These are phyloP conservation scores for Backusella tuberculispora DNA, from an alignment of 192 early-diverging fungal genomes.

Conservation along the genomic window DNA sequence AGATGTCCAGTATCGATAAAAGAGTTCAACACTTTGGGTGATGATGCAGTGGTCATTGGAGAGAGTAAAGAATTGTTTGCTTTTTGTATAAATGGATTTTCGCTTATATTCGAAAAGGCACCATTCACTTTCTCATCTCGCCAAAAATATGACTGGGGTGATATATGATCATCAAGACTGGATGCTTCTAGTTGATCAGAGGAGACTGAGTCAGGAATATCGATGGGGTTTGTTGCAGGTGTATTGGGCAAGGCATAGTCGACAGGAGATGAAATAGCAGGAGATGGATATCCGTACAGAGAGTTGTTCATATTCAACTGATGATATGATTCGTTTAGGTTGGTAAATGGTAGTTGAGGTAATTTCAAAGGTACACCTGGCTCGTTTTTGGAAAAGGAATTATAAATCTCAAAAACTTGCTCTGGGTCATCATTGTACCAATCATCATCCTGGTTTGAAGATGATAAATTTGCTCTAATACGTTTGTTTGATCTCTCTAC, in stretches of 20 bases:
- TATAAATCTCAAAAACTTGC: conserved; percentile 22
- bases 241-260: conserved; percentile 13
- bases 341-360: neutral
- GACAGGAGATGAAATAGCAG: conserved; percentile 7
- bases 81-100: conserved; percentile 14
- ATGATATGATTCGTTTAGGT: neutral
- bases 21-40: neutral
- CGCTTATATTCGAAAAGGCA: neutral
- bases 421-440: conserved; percentile 20
- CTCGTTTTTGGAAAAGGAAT: conserved; percentile 11
- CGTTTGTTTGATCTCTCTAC: conserved; percentile 34
- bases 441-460: neutral
- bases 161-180: conserved; percentile 25
- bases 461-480: conserved; percentile 14
- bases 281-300: neutral
- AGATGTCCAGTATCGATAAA: neutral
- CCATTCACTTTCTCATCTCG: neutral
- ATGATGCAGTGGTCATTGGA: neutral
- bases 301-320: neutral
- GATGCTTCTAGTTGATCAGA: conserved; percentile 12
- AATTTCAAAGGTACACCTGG: neutral
- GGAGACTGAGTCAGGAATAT: conserved; percentile 16
- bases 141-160: conserved; percentile 15
- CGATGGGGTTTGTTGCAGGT: conserved; percentile 12
- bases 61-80: neutral